Evolutionary conservation across 805 yeast species (phyloP).

Genomic region (Suhomyces sp.): DNA sequence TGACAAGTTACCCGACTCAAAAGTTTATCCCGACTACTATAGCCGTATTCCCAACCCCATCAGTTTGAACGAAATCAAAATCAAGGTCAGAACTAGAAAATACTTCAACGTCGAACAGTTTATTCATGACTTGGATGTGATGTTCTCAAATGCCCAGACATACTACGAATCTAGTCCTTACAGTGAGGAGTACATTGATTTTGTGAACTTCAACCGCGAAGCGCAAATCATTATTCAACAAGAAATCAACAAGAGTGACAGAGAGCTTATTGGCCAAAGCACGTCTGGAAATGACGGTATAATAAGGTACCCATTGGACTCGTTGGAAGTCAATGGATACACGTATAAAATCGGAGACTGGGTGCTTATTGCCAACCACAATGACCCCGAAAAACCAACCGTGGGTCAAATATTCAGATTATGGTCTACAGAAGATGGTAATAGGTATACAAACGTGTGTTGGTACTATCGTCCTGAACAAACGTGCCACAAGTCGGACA

Average conservation of each 20-base stretch:
- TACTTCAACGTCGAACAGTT: conserved; percentile 75
- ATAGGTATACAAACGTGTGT: conserved; percentile 87
- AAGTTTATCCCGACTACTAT: conserved; percentile 53
- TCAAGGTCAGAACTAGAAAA: conserved; percentile 80
- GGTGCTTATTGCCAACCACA: conserved; percentile 84
- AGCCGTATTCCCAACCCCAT: conserved; percentile 55
- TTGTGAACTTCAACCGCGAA: conserved; percentile 58
- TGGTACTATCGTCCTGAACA: conserved; percentile 99
- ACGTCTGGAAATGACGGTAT: conserved; percentile 45
- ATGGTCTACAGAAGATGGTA: conserved; percentile 85
- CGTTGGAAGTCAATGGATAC: conserved; percentile 66
- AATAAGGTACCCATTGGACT: conserved; percentile 76
- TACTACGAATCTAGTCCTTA: conserved; percentile 53
- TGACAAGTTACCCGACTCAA: conserved; percentile 77
- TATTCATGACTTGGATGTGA: conserved; percentile 68
- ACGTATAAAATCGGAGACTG: conserved; percentile 88
- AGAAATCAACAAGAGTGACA: conserved; percentile 80
- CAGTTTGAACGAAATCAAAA: conserved; percentile 68
- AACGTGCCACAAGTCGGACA: conserved; percentile 89
- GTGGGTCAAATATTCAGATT: conserved; percentile 91
- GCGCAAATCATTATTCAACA: conserved; percentile 56
- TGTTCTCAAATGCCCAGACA: conserved; percentile 71
- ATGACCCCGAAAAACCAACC: conserved; percentile 85
- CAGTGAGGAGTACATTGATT: conserved; percentile 57
- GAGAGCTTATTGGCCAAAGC: conserved; percentile 53